phyloP scores from a whole-genome alignment of 1,284 basidiomycete genomes.

The Wolfiporia cocos region DNA sequence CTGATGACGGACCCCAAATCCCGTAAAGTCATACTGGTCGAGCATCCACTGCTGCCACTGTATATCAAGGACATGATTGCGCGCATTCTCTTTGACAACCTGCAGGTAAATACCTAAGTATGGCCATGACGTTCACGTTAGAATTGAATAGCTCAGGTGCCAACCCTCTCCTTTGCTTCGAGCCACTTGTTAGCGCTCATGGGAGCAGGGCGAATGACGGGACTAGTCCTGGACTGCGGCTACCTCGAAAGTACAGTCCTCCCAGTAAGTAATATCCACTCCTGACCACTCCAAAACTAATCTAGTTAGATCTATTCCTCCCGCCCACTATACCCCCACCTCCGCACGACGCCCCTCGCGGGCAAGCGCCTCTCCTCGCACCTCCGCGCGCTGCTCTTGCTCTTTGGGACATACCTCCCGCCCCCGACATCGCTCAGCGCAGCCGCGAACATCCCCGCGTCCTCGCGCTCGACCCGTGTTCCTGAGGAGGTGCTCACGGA shows the following conservation, averaged over 20 bases:
- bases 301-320: constrained; percentile 75
- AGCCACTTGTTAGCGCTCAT: constrained; percentile 82
- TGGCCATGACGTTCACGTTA: background rate
- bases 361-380: constrained; percentile 72
- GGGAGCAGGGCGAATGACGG: constrained; percentile 84
- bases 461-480: constrained; percentile 57
- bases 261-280: constrained; percentile 53
- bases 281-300: background rate
- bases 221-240: constrained; percentile 89
- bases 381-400: constrained; percentile 70
- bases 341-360: constrained; percentile 80
- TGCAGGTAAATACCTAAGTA: constrained; percentile 53
- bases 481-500: constrained; percentile 74
- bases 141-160: constrained; percentile 49
- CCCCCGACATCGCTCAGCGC: constrained; percentile 66
- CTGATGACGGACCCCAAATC: constrained; percentile 91
- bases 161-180: constrained; percentile 88
- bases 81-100: constrained; percentile 82
- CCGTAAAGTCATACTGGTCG: constrained; percentile 87
- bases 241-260: constrained; percentile 85
- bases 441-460: constrained; percentile 53
- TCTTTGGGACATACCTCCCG: constrained; percentile 77
- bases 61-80: constrained; percentile 87
- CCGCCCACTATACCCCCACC: constrained; percentile 76
- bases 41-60: constrained; percentile 83